Percentiles rank a stretch among this genome's conserved stretches.
Evolutionary conservation across 768 basidiomycete species (phyloP).

Genomic region (Mycena haematopus): DNA sequence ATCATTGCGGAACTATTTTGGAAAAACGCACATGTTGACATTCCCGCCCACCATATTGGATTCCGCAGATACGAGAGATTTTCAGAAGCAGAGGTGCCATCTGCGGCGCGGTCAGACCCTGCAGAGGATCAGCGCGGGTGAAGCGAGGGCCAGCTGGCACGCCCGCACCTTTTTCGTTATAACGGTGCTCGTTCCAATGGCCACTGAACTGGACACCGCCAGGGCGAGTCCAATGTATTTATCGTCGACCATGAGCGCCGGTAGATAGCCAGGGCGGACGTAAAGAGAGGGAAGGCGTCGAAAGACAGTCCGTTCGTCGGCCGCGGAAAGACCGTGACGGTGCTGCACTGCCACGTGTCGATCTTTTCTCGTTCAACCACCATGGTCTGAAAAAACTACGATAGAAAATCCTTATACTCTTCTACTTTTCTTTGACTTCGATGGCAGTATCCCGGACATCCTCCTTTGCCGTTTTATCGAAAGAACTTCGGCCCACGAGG

Average conservation of each 20-base stretch:
- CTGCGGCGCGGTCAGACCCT: slow-evolving; percentile 93
- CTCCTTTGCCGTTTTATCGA: too few relatives aligned
- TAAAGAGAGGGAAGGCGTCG: not conserved
- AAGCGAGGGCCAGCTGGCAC: slow-evolving; percentile 2
- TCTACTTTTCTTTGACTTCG: too few relatives aligned
- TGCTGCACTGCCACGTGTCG: slow-evolving; percentile 10
- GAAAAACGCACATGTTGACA: slow-evolving; percentile 77
- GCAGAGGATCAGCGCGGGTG: slow-evolving; percentile 3
- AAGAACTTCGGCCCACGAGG: too few relatives aligned
- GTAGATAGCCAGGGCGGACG: slow-evolving; percentile 6
- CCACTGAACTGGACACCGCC: slow-evolving; percentile 82
- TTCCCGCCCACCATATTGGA: slow-evolving; percentile 98
- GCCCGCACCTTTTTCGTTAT: slow-evolving; percentile 98
- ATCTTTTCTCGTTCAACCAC: not conserved
- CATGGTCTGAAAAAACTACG: too few relatives aligned
- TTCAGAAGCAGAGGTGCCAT: slow-evolving; percentile 72
- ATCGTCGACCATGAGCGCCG: slow-evolving; percentile 76
- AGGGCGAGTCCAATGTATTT: slow-evolving; percentile 94
- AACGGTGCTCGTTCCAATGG: slow-evolving; percentile 96
- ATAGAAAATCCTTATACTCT: too few relatives aligned
- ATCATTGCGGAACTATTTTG: not conserved
- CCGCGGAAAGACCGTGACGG: too few relatives aligned
- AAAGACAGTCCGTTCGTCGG: too few relatives aligned
- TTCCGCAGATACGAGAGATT: slow-evolving; percentile 87
- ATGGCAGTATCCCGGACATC: too few relatives aligned